Base-by-base conservation (phyloP, 139 green algal genomes). In the Coccomyxa sp. region DNA sequence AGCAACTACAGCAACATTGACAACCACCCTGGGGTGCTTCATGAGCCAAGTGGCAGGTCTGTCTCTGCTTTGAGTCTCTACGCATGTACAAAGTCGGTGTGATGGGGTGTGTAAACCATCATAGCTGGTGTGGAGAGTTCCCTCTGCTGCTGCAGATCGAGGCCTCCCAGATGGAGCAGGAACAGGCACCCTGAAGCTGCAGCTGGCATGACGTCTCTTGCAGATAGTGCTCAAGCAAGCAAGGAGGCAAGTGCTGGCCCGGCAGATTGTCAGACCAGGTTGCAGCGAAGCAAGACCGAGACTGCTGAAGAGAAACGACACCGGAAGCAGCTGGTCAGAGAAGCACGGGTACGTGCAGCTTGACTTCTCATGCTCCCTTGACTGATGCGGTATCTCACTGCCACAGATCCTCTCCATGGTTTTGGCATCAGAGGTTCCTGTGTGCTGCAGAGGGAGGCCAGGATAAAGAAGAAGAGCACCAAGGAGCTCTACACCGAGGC, bases 321-420 rank as follows among this genome's bases (percentile, higher is more conserved):
- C 16, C 83, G 94, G 27, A 98, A 98, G 86, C 82, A 79, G 22
- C 90, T 84, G 5, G 92, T 97, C 2, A 98, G 97, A 86, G 90
- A 91, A 39, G 83, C 87, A 34, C 80, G 81, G 82, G 74, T 82
- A 58, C 39, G 33, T 36, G 74, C 39, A 16, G 35, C 38, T 39
- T 33, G 12, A 55, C 39, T 39, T 2, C 6, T 75, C 70, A 54
- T 75, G 14, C 34, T 77, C 39, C 33, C 18, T 22, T 76, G n/a
- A 70, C n/a, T 41, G 6, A 44, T 29, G 24, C 29, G n/a, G n/a
- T n/a, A n/a, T n/a, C n/a, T n/a, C n/a, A n/a, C n/a, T n/a, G n/a
- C n/a, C n/a, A 24, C 39, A 6, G 39, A 55, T 16, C 29, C 39
- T 44, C 16, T 37, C 8, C 18, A 68, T 36, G 44, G n/a, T 39